Evolutionary conservation across 352 stramenopile species (phyloP), one percentile per base, ranked within the genome.

Genomic region (Nothophytophthora sp.): DNA sequence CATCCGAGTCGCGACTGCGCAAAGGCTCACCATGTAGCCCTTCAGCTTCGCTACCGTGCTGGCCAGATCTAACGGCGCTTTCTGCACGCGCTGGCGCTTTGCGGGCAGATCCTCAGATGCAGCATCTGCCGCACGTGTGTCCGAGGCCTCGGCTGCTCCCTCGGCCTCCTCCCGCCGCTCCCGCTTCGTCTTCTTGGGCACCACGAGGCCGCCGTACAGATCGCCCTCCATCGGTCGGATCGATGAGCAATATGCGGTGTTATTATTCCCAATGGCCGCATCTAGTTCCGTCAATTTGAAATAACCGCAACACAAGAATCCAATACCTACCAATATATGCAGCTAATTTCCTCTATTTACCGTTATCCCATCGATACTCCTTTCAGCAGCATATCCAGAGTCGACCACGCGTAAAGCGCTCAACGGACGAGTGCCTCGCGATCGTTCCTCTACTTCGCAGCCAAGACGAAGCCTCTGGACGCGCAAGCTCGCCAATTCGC

Each of bases 21-120:
- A 25, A 50, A 6, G 6, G 48, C 56, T 5, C 47, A 86, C 77
- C 77, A 92, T 86, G 61, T 90, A 83, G 20, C 68, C 63, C 51
- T 86, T 70, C 25, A 92, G 61, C 50, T 84, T 86, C 7, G 42
- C 60, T 22, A 92, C 46, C 4, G 67, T 81, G 15, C 62, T 52
- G 2, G 50, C 19, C 10, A 89, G 22, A 18, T 86, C 72, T 19
- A 82, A 44, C 12, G 68, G 49, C 24, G 55, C 44, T 19, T 73
- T 70, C 6, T 63, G 46, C 25, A 55, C 34, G 4, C 55, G 50
- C 39, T 52, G 68, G 2, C 63, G 59, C 45, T 83, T 83, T 8
- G 33, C 42, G 1, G 4, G 6, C 4, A 8, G 44, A 5, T 60
- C 22, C 11, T 46, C 32, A 0, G 13, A 43, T 18, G 12, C 20